Evolutionary conservation across 2,329 filamentous ascomycete species (phyloP).

Genomic region (Cytospora piceicola): DNA sequence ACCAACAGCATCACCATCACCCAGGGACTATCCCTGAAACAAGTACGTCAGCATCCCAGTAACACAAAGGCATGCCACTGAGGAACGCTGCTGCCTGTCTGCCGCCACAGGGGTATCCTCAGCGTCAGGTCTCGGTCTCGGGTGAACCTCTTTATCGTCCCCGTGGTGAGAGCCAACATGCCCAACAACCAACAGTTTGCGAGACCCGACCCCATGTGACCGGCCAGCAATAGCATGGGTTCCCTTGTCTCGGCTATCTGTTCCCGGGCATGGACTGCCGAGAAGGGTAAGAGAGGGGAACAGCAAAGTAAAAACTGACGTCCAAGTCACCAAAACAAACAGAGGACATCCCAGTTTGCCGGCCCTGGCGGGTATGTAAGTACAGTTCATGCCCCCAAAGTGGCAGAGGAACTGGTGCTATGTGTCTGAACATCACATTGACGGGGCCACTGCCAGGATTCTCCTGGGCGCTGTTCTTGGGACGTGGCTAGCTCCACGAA

Average conservation of each 20-base stretch:
- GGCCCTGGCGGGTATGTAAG: neutral
- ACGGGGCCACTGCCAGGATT: neutral
- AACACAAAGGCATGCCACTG: neutral
- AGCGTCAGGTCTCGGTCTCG: neutral
- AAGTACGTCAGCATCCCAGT: neutral
- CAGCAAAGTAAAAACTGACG: neutral
- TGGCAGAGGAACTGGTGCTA: neutral
- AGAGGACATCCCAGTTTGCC: neutral
- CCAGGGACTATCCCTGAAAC: neutral
- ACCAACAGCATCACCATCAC: conserved; percentile 17
- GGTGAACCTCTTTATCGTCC: neutral
- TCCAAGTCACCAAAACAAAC: neutral
- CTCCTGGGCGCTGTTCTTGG: neutral
- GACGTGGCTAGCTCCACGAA: neutral
- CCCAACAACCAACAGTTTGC: neutral
- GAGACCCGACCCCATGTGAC: neutral
- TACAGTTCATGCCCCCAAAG: neutral
- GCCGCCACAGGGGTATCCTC: neutral
- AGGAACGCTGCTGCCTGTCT: conserved; percentile 4
- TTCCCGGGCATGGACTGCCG: neutral
- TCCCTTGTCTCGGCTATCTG: neutral
- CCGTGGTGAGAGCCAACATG: neutral
- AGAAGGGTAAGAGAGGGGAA: neutral
- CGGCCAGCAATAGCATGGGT: neutral
- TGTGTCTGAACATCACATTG: too few species aligned